These are phyloP conservation scores for Aquilaria malaccensis DNA, from an alignment of 345 rosid genomes.

Conservation along the genomic window DNA sequence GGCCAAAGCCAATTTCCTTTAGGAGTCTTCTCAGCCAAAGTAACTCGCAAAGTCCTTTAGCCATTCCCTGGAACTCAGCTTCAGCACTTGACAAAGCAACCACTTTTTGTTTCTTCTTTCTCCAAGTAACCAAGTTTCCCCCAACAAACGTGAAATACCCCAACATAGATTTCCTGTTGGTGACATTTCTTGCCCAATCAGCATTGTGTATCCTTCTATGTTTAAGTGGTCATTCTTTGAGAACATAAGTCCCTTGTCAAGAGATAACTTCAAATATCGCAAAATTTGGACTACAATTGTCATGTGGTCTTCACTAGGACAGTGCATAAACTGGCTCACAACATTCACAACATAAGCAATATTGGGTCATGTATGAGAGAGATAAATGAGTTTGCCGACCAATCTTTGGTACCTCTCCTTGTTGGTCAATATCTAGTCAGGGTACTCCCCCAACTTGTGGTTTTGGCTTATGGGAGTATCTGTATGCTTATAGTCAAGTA, in stretches of 20 bases:
- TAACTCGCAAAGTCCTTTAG: background rate
- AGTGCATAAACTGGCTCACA: too few relatives aligned
- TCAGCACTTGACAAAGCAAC: conserved; percentile 3
- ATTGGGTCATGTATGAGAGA: too few relatives aligned
- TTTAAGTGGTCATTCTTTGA: background rate
- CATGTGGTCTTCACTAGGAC: too few relatives aligned
- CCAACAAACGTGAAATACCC: background rate
- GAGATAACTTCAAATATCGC: background rate
- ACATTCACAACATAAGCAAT: too few relatives aligned
- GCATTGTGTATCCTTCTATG: background rate
- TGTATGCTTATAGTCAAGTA: background rate
- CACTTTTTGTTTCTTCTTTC: background rate
- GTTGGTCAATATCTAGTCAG: background rate
- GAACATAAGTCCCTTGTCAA: background rate
- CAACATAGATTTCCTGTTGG: background rate
- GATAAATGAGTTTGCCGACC: background rate
- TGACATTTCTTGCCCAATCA: background rate
- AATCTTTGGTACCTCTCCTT: background rate
- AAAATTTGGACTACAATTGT: background rate
- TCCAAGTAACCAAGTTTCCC: too few relatives aligned
- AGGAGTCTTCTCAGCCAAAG: background rate
- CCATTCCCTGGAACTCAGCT: background rate
- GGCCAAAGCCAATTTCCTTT: too few relatives aligned
- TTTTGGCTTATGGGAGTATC: background rate
- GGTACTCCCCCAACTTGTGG: background rate